Evolutionary conservation across 2,329 filamentous ascomycete genomes (phyloP), one percentile per base, ranked within the genome.

Genomic region (Penicillium capsulatum): DNA sequence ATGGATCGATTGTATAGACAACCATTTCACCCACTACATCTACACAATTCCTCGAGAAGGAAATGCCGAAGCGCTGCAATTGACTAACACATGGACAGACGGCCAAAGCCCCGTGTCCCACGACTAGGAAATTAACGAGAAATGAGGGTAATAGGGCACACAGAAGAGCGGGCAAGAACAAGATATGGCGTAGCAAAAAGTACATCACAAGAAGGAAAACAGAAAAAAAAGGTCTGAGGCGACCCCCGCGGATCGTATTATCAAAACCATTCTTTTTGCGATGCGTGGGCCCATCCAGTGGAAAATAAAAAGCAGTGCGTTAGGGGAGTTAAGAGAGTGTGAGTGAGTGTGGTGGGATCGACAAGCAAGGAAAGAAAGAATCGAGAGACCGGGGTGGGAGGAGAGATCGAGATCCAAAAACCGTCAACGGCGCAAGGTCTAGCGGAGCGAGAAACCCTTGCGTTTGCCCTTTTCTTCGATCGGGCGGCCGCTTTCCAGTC

Each of bases 361-460:
- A 38, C 47, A 48, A 32, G 31, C 45, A 54, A 50, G 42, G 42
- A 46, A 37, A 42, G 38, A 40, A 46, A 48, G 38, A 47, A 53
- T 43, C 36, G 51, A 43, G 41, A 36, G 39, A 38, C 20, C 40
- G 27, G 38, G 49, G 55, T 57, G 52, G 34, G 39, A 38, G 17
- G 42, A 27, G 36, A 50, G 55, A 51, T 35, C 45, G 36, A 34
- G 30, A 34, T 37, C 42, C 42, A 42, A 35, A 34, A 31, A 44
- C 40, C 48, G 42, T 50, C 48, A 50, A 46, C 45, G 45, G 42
- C 48, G 13, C 26, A 50, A 46, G 50, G 49, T 20, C 81, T 91
- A 94, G 72, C 92, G 89, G 67, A 98, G 86, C 53, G 92, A 98
- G 80, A 98, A 98, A 45, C 91, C 91, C 86, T 97, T 97, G 74